These are phyloP conservation scores for Schoenoplectus tabernaemontani DNA, from an alignment of 202 grass and related monocot species.

Conservation along the genomic window DNA sequence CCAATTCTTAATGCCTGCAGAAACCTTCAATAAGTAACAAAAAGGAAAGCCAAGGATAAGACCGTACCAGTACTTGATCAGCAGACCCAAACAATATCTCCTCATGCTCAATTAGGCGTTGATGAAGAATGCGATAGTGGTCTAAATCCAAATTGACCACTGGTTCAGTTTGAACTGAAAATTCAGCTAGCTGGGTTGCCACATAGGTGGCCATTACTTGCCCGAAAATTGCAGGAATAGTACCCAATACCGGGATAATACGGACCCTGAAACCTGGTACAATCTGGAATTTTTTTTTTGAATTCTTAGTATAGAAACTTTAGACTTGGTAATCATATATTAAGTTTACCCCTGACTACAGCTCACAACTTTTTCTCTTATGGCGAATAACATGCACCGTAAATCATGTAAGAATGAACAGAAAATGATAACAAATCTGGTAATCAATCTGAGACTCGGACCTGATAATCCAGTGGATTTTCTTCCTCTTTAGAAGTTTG, in stretches of 20 bases:
- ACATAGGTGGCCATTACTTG: slow-evolving; percentile 96
- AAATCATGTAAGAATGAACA: slow-evolving; percentile 18
- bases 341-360: neutral
- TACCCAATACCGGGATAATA: slow-evolving; percentile 87
- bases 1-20: neutral
- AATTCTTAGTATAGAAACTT: slow-evolving; percentile 22
- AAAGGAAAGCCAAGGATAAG: slow-evolving; percentile 14
- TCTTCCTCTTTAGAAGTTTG: slow-evolving; percentile 81
- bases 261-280: slow-evolving; percentile 94
- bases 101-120: slow-evolving; percentile 90
- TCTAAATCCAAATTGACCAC: slow-evolving; percentile 94
- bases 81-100: slow-evolving; percentile 69
- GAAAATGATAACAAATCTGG: neutral
- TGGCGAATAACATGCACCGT: neutral
- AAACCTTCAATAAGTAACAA: slow-evolving; percentile 3
- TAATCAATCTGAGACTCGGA: slow-evolving; percentile 12
- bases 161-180: slow-evolving; percentile 76
- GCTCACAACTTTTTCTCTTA: neutral
- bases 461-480: slow-evolving; percentile 98
- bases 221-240: slow-evolving; percentile 93
- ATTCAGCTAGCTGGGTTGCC: slow-evolving; percentile 56
- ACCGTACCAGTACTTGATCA: slow-evolving; percentile 71
- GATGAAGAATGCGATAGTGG: slow-evolving; percentile 87
- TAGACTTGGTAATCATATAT: neutral
- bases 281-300: slow-evolving; percentile 39